A percentile compares a stretch with the other conserved stretches of the same genome.
These are phyloP conservation scores for Mycena galericulata DNA, from an alignment of 768 basidiomycete species.

Conservation along the genomic window DNA sequence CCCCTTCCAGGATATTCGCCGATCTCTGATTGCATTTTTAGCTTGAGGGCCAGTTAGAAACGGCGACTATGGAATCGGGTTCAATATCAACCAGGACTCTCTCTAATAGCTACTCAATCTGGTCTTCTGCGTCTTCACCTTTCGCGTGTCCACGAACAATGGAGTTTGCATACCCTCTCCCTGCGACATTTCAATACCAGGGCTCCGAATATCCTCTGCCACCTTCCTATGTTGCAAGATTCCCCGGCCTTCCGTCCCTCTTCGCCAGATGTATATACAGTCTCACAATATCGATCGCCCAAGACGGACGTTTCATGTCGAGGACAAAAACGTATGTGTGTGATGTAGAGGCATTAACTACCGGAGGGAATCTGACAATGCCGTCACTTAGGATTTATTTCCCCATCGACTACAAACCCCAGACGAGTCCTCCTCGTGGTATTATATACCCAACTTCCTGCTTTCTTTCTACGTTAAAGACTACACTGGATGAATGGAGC, in stretches of 20 bases:
- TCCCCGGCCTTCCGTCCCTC: slow-evolving; percentile 27
- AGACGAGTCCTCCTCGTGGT: slow-evolving; percentile 6
- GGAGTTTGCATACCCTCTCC: slow-evolving; percentile 17
- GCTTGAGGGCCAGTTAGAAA: slow-evolving; percentile 25
- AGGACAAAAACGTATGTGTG: slow-evolving; percentile 24
- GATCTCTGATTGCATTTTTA: not conserved
- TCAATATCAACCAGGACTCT: slow-evolving; percentile 5
- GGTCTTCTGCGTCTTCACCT: slow-evolving; percentile 10
- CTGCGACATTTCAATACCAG: slow-evolving; percentile 8
- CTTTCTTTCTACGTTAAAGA: slow-evolving; percentile 1
- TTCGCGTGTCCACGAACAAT: slow-evolving; percentile 19
- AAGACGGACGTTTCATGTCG: slow-evolving; percentile 16
- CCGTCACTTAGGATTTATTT: slow-evolving; percentile 4
- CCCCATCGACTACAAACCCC: slow-evolving; percentile 20
- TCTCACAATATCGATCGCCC: slow-evolving; percentile 21
- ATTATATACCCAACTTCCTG: not conserved
- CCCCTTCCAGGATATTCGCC: not conserved
- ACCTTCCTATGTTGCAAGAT: slow-evolving; percentile 23
- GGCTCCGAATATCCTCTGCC: slow-evolving; percentile 18
- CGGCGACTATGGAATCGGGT: slow-evolving; percentile 17
- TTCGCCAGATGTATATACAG: slow-evolving; percentile 25
- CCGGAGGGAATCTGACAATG: too few relatives aligned
- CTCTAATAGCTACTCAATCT: not conserved
- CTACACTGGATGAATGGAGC: slow-evolving; percentile 14
- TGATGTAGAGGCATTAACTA: too few relatives aligned